Evolutionary conservation across 495 filamentous ascomycete species (phyloP).

Genomic region (Bacidia gigantensis): DNA sequence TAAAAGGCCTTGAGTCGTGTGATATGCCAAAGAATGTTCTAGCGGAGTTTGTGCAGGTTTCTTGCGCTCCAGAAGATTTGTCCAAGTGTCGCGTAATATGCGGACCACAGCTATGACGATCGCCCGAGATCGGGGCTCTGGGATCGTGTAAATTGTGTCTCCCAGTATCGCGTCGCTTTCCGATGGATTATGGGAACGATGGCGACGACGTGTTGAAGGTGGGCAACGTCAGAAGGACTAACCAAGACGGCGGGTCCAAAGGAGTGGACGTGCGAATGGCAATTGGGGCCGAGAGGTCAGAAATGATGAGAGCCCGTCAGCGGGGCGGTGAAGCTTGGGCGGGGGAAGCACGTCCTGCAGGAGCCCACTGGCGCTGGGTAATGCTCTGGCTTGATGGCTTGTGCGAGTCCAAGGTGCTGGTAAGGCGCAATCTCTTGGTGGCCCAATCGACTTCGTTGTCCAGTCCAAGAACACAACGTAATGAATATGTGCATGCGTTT

Average conservation of each 20-base stretch:
- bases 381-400: neutral
- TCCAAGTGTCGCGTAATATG: neutral
- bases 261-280: neutral
- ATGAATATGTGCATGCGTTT: neutral
- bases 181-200: neutral
- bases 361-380: neutral
- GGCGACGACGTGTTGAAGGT: neutral
- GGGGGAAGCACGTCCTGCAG: neutral
- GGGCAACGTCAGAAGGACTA: neutral
- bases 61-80: neutral
- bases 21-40: neutral
- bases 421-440: neutral
- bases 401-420: neutral
- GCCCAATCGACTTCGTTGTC: neutral
- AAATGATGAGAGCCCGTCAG: neutral
- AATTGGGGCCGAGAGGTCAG: neutral
- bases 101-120: neutral
- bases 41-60: neutral
- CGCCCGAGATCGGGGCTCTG: neutral
- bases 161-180: neutral
- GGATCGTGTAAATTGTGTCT: neutral
- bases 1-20: too few relatives aligned
- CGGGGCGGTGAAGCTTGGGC: too few relatives aligned
- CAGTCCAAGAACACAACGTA: neutral
- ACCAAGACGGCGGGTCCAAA: neutral